Evolutionary conservation across 225 moss, liverwort and hornwort species (phyloP).

Genomic region (Asterella californica): DNA sequence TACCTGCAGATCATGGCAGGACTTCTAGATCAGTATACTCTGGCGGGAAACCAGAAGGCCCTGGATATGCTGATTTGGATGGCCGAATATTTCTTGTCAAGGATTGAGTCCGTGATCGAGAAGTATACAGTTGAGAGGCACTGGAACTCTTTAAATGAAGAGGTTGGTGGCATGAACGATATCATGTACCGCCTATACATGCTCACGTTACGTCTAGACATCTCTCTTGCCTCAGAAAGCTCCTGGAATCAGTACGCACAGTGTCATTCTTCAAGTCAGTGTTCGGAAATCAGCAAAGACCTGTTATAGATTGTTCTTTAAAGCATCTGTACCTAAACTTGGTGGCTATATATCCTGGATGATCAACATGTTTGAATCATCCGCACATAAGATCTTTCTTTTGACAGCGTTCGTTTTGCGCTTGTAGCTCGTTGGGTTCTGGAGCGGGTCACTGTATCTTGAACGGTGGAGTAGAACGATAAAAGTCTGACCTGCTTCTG

Average conservation of each 20-base stretch:
- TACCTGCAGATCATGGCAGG: conserved; percentile 90
- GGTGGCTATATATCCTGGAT: too few species aligned
- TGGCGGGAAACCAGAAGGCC: conserved; percentile 64
- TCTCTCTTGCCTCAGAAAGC: too few species aligned
- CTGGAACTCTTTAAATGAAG: conserved; percentile 92
- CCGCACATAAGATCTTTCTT: too few species aligned
- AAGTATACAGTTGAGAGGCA: conserved; percentile 81
- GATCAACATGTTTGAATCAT: too few species aligned
- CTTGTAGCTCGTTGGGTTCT: background rate
- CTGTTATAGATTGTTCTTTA: background rate
- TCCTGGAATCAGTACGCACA: background rate
- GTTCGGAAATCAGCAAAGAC: background rate
- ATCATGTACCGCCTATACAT: conserved; percentile 78
- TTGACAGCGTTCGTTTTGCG: background rate
- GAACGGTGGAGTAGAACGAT: background rate
- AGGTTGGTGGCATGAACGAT: conserved; percentile 98
- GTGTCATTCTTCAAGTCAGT: background rate
- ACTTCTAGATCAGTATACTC: conserved; percentile 77
- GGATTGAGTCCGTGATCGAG: conserved; percentile 71
- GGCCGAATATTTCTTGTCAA: conserved; percentile 70
- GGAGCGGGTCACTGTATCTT: background rate
- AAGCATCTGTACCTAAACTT: too few species aligned
- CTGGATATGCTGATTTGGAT: conserved; percentile 71
- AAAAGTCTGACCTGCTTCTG: conserved; percentile 7
- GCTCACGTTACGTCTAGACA: conserved; percentile 70